A percentile compares a stretch with the other conserved stretches of the same genome.
Evolutionary conservation across 192 early-diverging fungal genomes (phyloP).

Genomic region (Diversispora eburnea): DNA sequence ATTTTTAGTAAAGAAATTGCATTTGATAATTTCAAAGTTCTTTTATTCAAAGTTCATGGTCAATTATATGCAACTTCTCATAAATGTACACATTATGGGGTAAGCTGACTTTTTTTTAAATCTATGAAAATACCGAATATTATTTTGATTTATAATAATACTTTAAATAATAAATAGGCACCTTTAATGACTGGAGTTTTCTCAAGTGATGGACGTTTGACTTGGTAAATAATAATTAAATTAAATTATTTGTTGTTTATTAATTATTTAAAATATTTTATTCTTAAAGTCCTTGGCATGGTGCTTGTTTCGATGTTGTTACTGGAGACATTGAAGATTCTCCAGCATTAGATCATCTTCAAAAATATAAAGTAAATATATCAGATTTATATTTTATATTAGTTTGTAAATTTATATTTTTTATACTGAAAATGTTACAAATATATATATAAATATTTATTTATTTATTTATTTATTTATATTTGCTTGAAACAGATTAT

Average conservation of each 20-base stretch:
- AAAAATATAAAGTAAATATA: slow-evolving; percentile 26
- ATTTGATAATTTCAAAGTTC: slow-evolving; percentile 9
- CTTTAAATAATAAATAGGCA: slow-evolving; percentile 14
- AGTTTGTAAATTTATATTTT: background rate
- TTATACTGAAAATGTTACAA: too few relatives aligned
- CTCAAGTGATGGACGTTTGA: slow-evolving; percentile 35
- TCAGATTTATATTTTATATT: background rate
- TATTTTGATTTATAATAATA: background rate
- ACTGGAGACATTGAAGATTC: slow-evolving; percentile 49
- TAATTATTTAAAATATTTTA: background rate
- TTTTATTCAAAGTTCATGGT: slow-evolving; percentile 29
- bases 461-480: too few relatives aligned
- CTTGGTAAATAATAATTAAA: slow-evolving; percentile 27
- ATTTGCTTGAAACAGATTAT: slow-evolving; percentile 30
- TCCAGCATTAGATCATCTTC: slow-evolving; percentile 38
- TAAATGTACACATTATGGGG: slow-evolving; percentile 39
- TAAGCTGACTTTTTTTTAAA: background rate
- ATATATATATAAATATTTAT: background rate
- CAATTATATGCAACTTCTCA: slow-evolving; percentile 33
- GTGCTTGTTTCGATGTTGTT: slow-evolving; percentile 37
- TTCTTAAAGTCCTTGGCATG: slow-evolving; percentile 38
- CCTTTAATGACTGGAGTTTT: slow-evolving; percentile 23
- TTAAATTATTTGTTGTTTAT: background rate
- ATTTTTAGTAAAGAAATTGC: slow-evolving; percentile 33
- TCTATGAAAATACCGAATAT: background rate